Conservation (phyloP, 495 filamentous ascomycete genomes). For the Jackrogersella minutella region DNA sequence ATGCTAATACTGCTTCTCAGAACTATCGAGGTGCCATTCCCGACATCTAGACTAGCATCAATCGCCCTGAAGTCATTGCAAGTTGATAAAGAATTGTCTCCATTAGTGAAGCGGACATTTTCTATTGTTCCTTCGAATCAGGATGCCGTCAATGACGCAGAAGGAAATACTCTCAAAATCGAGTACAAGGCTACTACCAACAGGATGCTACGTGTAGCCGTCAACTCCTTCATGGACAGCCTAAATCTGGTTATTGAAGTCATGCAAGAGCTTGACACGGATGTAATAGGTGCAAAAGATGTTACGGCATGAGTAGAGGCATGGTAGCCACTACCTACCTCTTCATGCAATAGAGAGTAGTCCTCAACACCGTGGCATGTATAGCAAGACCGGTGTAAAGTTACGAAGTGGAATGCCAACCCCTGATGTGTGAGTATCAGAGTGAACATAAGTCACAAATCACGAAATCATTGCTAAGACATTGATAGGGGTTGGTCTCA, state of each 20-base stretch:
- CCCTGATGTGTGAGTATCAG: slow-evolving; percentile 16
- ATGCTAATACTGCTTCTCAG: slow-evolving; percentile 55
- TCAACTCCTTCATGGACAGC: slow-evolving; percentile 98
- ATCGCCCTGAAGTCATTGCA: slow-evolving; percentile 77
- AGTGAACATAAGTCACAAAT: slow-evolving; percentile 19
- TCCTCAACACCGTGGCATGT: background rate
- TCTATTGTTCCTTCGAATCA: slow-evolving; percentile 55
- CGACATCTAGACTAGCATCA: slow-evolving; percentile 78
- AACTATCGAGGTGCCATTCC: slow-evolving; percentile 82
- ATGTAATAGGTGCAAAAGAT: slow-evolving; percentile 65
- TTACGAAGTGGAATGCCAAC: slow-evolving; percentile 21
- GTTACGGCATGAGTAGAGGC: slow-evolving; percentile 16
- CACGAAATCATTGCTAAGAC: slow-evolving; percentile 11
- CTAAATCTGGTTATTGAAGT: slow-evolving; percentile 81
- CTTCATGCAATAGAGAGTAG: background rate
- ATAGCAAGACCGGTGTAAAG: background rate
- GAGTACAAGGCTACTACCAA: slow-evolving; percentile 91
- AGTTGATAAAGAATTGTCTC: slow-evolving; percentile 90
- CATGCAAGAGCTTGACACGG: slow-evolving; percentile 88
- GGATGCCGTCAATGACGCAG: slow-evolving; percentile 46
- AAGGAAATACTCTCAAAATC: slow-evolving; percentile 69
- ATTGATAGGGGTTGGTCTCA: background rate
- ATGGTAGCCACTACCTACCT: background rate
- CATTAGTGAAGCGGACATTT: slow-evolving; percentile 77
- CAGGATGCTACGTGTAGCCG: slow-evolving; percentile 94